A percentile compares a stretch with the other conserved stretches of the same genome.
phyloP scores from a whole-genome alignment of 495 filamentous ascomycete genomes.

The Cryomyces antarcticus region DNA sequence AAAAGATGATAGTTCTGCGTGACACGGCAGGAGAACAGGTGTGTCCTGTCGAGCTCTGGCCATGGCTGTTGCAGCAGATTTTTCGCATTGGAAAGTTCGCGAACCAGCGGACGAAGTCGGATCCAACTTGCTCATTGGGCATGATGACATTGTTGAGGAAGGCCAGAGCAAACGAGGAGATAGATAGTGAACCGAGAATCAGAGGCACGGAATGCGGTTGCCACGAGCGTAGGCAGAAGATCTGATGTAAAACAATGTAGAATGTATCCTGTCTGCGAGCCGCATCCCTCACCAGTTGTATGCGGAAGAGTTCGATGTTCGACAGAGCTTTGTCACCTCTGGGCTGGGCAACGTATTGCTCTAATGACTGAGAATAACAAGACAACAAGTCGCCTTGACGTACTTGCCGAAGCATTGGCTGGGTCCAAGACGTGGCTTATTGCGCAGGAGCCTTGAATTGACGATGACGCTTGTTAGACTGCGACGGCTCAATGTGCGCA shows the following conservation, averaged over 20 bases:
- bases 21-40: not conserved
- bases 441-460: not conserved
- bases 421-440: not conserved
- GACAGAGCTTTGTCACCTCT: not conserved
- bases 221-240: conserved; percentile 1
- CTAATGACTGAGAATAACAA: conserved; percentile 12
- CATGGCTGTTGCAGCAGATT: not conserved
- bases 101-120: conserved; percentile 6
- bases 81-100: conserved; percentile 6
- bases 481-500: not conserved
- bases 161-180: not conserved
- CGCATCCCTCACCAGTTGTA: conserved; percentile 6
- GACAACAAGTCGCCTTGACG: not conserved
- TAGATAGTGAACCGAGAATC: conserved; percentile 1
- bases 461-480: not conserved
- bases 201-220: not conserved
- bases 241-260: conserved; percentile 10
- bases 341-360: conserved; percentile 2
- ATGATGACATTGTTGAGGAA: conserved; percentile 3
- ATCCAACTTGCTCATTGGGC: conserved; percentile 3
- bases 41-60: not conserved
- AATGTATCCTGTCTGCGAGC: conserved; percentile 3
- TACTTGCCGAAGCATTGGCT: not conserved
- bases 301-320: not conserved
- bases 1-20: not conserved